Base-by-base conservation (phyloP, 148 eudicot genomes). In the Silene uniflora region DNA sequence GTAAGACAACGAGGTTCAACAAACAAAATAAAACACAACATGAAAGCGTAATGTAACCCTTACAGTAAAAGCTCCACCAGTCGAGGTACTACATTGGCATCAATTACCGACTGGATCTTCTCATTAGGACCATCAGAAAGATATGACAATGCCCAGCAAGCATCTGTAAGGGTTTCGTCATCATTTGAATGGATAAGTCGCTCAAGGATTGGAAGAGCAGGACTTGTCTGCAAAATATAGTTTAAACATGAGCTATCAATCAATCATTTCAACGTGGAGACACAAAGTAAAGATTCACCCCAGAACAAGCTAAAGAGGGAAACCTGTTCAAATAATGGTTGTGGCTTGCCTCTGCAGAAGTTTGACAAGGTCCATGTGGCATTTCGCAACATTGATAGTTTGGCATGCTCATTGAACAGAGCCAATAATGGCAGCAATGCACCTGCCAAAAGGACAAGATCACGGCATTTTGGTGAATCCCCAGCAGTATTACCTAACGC, bases 321-420 rank as follows among this genome's bases (percentile, higher is more conserved):
- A 59, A 75, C 94, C 89, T 87, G 94, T 60, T 90, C 97, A 83
- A 90, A 90, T 35, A 85, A 82, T 54, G 97, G 95, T 69, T 89
- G 96, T 10, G 96, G 97, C 84, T 90, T 92, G 82, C 97, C 97
- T 81, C 97, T 83, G 74, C 97, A 92, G 75, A 92, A 90, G 81
- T 92, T 92, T 76, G 97, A 92, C 81, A 92, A 80, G 62, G 97
- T 89, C 97, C 97, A 92, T 10, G 96, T 90, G 18, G 97, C 97
- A 79, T 90, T 92, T 68, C 93, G 84, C 77, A 92, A 72, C 95
- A 92, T 90, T 59, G 97, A 90, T 29, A 92, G 83, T 81, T 90
- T 90, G 69, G 93, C 91, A 77, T 84, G 82, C 78, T 92, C 95
- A 69, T 84, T 85, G 73, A 92, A 90, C 72, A 89, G 97, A 19